Evolutionary conservation across 2,329 filamentous ascomycete genomes (phyloP).

Genomic region (Pseudocercospora eumusae): DNA sequence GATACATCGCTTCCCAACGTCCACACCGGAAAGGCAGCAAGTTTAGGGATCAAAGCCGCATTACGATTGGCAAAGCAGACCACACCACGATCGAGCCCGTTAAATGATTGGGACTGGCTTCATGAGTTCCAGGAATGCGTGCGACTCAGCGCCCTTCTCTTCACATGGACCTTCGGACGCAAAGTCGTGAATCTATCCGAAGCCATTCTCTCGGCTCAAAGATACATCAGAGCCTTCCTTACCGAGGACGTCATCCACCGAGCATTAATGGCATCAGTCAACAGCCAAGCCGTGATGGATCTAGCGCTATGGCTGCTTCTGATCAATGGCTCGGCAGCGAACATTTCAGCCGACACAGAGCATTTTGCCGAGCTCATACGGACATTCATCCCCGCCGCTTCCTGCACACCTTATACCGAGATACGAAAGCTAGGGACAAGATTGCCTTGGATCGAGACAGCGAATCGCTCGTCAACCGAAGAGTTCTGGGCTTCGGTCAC

Average conservation of each 20-base stretch:
- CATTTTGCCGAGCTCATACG: slow-evolving; percentile 19
- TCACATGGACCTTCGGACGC: slow-evolving; percentile 25
- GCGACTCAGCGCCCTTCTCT: slow-evolving; percentile 18
- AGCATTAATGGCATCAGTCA: slow-evolving; percentile 5
- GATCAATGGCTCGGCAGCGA: slow-evolving; percentile 19
- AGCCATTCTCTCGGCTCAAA: slow-evolving; percentile 17
- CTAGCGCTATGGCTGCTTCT: slow-evolving; percentile 24
- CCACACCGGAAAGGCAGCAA: slow-evolving; percentile 19
- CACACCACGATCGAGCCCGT: slow-evolving; percentile 16
- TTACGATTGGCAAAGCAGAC: slow-evolving; percentile 19
- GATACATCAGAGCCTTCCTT: slow-evolving; percentile 15
- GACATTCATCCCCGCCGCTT: slow-evolving; percentile 9
- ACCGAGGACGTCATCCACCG: slow-evolving; percentile 13
- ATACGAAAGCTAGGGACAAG: slow-evolving; percentile 17
- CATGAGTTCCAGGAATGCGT: slow-evolving; percentile 22
- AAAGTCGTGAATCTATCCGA: slow-evolving; percentile 19
- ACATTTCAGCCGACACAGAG: slow-evolving; percentile 2
- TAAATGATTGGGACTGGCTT: slow-evolving; percentile 16
- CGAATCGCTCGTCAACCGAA: slow-evolving; percentile 11
- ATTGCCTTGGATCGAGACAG: slow-evolving; percentile 23
- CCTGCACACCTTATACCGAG: slow-evolving; percentile 1
- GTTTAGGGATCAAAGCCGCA: slow-evolving; percentile 20
- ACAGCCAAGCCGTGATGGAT: slow-evolving; percentile 12
- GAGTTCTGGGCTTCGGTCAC: slow-evolving; percentile 19
- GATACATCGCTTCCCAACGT: slow-evolving; percentile 20